These are phyloP conservation scores for Symbiodinium natans DNA, from an alignment of 73 alveolate species.

Conservation along the genomic window DNA sequence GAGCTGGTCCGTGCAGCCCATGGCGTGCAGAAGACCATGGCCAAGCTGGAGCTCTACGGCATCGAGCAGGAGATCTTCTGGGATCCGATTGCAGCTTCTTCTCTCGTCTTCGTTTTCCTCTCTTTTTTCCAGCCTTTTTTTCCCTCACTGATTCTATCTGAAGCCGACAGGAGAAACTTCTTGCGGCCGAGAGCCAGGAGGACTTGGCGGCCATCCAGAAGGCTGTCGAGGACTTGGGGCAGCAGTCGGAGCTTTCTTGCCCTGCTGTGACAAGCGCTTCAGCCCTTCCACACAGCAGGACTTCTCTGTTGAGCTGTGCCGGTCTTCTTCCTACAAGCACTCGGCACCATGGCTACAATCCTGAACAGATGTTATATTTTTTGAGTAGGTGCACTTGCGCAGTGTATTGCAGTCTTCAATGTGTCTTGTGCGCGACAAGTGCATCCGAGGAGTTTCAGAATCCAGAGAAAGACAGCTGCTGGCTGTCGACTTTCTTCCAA, in stretches of 20 bases:
- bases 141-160: too few relatives aligned
- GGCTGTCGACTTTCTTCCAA: constrained; percentile 48
- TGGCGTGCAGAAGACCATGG: constrained; percentile 2
- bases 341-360: background rate
- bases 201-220: constrained; percentile 7
- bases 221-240: background rate
- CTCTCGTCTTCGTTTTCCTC: too few relatives aligned
- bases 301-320: background rate
- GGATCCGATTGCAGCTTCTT: too few relatives aligned
- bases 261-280: background rate
- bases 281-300: background rate
- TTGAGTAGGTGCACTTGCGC: too few relatives aligned
- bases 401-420: too few relatives aligned
- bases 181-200: constrained; percentile 10
- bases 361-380: too few relatives aligned
- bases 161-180: background rate
- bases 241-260: background rate
- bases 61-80: background rate
- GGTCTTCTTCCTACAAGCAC: constrained; percentile 5
- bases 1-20: constrained; percentile 25
- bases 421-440: too few relatives aligned
- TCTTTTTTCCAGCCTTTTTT: too few relatives aligned
- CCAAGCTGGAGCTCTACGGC: constrained; percentile 25
- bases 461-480: constrained; percentile 22
- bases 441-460: constrained; percentile 15